Evolutionary conservation across 202 grass and related monocot genomes (phyloP), one percentile per base, ranked within the genome.

Genomic region (Bolboschoenoplectus hybrid): DNA sequence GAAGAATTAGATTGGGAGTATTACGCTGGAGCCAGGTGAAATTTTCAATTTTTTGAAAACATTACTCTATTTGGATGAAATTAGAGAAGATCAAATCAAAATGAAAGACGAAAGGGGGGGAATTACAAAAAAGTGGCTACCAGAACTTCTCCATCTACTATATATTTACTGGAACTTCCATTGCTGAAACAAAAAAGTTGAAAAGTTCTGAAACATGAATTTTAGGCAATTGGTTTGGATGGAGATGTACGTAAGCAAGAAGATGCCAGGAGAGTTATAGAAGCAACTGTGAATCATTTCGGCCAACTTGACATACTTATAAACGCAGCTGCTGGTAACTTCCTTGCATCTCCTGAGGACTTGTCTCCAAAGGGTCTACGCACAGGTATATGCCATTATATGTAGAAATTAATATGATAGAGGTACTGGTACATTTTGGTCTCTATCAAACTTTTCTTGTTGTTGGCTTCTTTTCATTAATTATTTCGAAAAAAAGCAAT

Each of bases 311-410:
- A 98, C 82, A 94, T 98, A 86, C 96, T 98, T 68, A 85, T 98
- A 64, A 98, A 98, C 17, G 96, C 91, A 11, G 96, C 96, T 38
- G 93, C 96, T 0, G 96, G 96, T 63, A 98, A 98, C 87, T 98
- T 98, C 88, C 93, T 98, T 81, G 90, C 91, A 40, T 94, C 93
- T 9, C 93, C 96, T 0, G 96, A 98, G 87, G 93, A 98, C 92
- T 86, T 98, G 26, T 94, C 90, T 16, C 96, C 96, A 64, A 98
- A 98, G 53, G 96, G 90, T 46, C 95, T 98, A 44, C 87, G 91
- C 58, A 96, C 96, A 9, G 96, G 96, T 98, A 89, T 55, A 38
- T 53, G 51, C 35, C 34, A 39, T 7, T 78, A 47, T 53, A 5
- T 56, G 14, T 57, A 56, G 1, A 9, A 38, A 17, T 55, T 78